Evolutionary conservation across 169 alveolate genomes (phyloP), one percentile per base, ranked within the genome.

Genomic region (Sarcocystis neurona): DNA sequence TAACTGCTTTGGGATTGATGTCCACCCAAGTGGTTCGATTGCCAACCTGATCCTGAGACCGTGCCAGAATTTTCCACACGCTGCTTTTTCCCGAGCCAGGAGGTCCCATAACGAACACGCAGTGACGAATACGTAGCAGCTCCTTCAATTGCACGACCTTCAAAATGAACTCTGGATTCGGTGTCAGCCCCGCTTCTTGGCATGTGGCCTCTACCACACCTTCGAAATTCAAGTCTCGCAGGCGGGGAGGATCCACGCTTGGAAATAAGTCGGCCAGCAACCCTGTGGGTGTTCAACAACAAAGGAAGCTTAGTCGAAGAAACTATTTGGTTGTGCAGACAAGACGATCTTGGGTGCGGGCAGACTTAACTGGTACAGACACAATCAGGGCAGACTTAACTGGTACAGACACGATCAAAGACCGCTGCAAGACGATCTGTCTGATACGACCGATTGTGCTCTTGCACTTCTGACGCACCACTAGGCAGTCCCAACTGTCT

Each of bases 61-160:
- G 96, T 44, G 98, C 98, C 47, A 98, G 94, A 85, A 96, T 95
- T 90, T 97, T 93, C 99, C 99, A 98, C 88, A 98, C 94, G 6
- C 98, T 94, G 43, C 98, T 95, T 91, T 98, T 98, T 87, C 98
- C 98, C 75, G 98, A 94, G 66, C 98, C 99, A 48, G 99, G 98
- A 8, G 96, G 96, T 46, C 99, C 99, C 98, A 98, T 98, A 88
- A 97, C 96, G 95, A 98, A 98, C 89, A 98, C 98, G 90, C 99
- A 98, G 94, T 97, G 99, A 90, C 99, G 82, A 91, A 98, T 98
- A 86, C 95, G 98, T 23, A 97, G 94, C 50, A 98, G 92, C 92
- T 98, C 99, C 80, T 96, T 92, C 82, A 97, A 90, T 93, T 98
- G 97, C 20, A 97, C 97, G 87, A 97, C 96, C 93, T 98, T 98